Evolutionary conservation across 1,284 basidiomycete genomes (phyloP), one percentile per base, ranked within the genome.

Genomic region (Jaminaea rosea): DNA sequence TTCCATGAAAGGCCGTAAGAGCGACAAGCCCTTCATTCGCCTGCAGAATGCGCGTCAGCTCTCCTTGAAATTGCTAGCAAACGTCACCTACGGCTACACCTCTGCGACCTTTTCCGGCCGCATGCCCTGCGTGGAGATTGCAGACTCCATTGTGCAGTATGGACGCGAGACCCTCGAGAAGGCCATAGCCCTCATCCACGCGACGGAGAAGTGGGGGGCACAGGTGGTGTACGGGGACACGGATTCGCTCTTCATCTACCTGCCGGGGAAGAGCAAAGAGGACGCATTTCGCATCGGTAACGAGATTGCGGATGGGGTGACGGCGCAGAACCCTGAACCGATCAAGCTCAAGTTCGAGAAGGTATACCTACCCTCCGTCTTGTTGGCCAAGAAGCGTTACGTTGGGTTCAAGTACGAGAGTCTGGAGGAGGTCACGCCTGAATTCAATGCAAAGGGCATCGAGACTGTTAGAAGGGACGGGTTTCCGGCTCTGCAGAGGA

Each of bases 261-360:
- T 98, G 5, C 84, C 82, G 15, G 92, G 91, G 2, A 85, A 84
- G 67, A 89, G 88, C 1, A 91, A 88, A 70, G 88, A 92, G 17
- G 86, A 96, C 67, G 93, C 93, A 0, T 97, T 97, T 74, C 78
- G 81, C 37, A 87, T 97, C 49, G 93, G 93, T 7, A 79, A 92
- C 59, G 87, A 92, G 58, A 97, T 98, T 47, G 86, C 91, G 3
- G 85, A 92, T 48, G 80, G 81, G 0, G 82, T 98, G 50, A 97
- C 94, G 1, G 79, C 81, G 1, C 77, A 82, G 69, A 97, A 97
- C 65, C 94, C 92, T 0, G 80, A 83, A 6, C 94, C 93, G 0
- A 80, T 98, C 59, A 94, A 91, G 75, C 81, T 98, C 55, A 96
- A 96, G 75, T 96, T 98, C 62, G 94, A 98, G 73, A 98, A 98